Evolutionary conservation across 371 early-diverging fungal genomes (phyloP).

Genomic region (Syncephalastrum racemosum): DNA sequence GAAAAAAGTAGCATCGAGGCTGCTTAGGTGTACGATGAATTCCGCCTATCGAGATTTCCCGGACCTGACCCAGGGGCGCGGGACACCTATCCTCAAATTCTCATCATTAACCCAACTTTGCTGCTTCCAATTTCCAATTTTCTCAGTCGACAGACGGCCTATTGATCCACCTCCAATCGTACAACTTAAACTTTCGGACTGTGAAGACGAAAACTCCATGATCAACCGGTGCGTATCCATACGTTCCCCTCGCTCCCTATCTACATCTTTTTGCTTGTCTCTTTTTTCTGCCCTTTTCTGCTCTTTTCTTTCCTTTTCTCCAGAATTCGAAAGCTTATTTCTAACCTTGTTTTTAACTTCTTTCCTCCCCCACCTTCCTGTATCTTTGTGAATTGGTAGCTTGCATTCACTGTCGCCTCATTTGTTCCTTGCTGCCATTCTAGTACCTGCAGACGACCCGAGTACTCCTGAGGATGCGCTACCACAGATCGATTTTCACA

Average conservation of each 20-base stretch:
- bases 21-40: conserved; percentile 3
- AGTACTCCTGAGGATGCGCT: conserved; percentile 10
- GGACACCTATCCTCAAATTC: conserved; percentile 1
- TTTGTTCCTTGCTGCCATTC: conserved; percentile 34
- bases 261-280: too few species aligned
- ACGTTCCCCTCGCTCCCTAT: neutral
- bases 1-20: conserved; percentile 1
- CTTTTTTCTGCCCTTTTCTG: too few species aligned
- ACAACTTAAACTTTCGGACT: conserved; percentile 25
- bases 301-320: neutral
- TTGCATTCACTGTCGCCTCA: conserved; percentile 19
- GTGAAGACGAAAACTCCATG: conserved; percentile 4
- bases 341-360: neutral
- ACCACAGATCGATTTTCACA: conserved; percentile 20
- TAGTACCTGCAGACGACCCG: conserved; percentile 25
- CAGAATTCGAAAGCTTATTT: neutral
- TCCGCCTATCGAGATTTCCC: neutral
- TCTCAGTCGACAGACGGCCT: conserved; percentile 44
- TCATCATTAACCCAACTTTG: conserved; percentile 4
- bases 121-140: neutral
- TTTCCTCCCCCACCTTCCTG: neutral
- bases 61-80: conserved; percentile 1
- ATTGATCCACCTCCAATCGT: conserved; percentile 51
- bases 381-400: conserved; percentile 1
- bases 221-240: conserved; percentile 11